These are phyloP conservation scores for Larix sibirica DNA, from an alignment of 83 land plant genomes.

Conservation along the genomic window DNA sequence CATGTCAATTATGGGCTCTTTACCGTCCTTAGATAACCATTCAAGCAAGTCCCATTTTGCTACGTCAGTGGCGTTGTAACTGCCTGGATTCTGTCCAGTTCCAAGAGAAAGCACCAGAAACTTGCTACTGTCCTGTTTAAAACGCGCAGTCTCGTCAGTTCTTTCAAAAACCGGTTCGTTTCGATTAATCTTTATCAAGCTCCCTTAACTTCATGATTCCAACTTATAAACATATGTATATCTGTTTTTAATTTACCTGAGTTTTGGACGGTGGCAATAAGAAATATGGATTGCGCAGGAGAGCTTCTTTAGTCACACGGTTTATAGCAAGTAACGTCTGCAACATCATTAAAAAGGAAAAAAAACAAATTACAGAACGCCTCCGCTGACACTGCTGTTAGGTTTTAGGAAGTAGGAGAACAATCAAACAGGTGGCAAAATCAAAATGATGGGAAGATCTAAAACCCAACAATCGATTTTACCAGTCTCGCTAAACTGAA, in stretches of 20 bases:
- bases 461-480: neutral
- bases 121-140: neutral
- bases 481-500: neutral
- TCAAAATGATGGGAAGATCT: too few relatives aligned
- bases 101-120: conserved; percentile 30
- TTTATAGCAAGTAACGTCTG: conserved; percentile 8
- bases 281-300: neutral
- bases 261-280: neutral
- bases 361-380: neutral
- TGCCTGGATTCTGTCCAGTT: conserved; percentile 18
- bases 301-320: neutral
- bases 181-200: too few relatives aligned
- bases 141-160: too few relatives aligned
- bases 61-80: conserved; percentile 11
- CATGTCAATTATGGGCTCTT: conserved; percentile 17
- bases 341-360: neutral
- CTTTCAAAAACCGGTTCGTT: too few relatives aligned
- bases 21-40: conserved; percentile 15
- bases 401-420: too few relatives aligned
- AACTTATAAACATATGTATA: too few relatives aligned
- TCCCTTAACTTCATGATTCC: too few relatives aligned
- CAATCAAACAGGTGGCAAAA: too few relatives aligned
- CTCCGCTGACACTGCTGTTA: too few relatives aligned
- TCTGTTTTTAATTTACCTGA: neutral
- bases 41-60: conserved; percentile 18